These are phyloP conservation scores for Starmerella vaccinii DNA, from an alignment of 805 yeast genomes.

Conservation along the genomic window DNA sequence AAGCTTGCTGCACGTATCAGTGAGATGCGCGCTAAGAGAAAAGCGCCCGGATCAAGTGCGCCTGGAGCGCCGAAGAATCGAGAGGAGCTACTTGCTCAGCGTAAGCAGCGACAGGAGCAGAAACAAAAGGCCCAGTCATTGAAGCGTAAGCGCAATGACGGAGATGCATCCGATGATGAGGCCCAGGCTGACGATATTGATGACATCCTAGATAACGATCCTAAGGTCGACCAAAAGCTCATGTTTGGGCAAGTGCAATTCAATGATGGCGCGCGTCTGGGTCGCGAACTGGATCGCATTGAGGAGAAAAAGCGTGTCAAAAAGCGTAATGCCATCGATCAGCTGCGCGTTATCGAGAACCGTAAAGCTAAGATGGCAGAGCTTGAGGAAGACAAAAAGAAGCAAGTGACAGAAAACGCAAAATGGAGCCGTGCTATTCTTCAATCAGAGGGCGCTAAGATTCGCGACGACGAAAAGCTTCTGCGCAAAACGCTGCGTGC, in stretches of 20 bases:
- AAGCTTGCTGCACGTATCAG: slow-evolving; percentile 67
- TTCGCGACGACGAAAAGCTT: slow-evolving; percentile 81
- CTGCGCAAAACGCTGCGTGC: slow-evolving; percentile 76
- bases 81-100: slow-evolving; percentile 37
- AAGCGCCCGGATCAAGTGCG: slow-evolving; percentile 78
- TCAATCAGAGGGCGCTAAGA: slow-evolving; percentile 77
- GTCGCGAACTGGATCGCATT: slow-evolving; percentile 55
- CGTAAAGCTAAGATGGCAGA: slow-evolving; percentile 54
- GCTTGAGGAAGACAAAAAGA: slow-evolving; percentile 53
- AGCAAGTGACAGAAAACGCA: slow-evolving; percentile 53
- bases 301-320: slow-evolving; percentile 39
- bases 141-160: slow-evolving; percentile 22
- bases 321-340: slow-evolving; percentile 84
- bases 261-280: slow-evolving; percentile 67
- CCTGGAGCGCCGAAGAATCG: slow-evolving; percentile 70
- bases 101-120: slow-evolving; percentile 35
- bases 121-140: slow-evolving; percentile 23
- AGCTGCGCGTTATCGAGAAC: slow-evolving; percentile 61
- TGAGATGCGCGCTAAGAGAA: slow-evolving; percentile 64
- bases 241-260: slow-evolving; percentile 76
- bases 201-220: slow-evolving; percentile 30
- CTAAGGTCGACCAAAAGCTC: slow-evolving; percentile 24
- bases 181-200: slow-evolving; percentile 26
- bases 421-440: slow-evolving; percentile 78
- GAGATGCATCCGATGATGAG: slow-evolving; percentile 25